Evolutionary conservation across 1,284 basidiomycete genomes (phyloP).

Genomic region (Somion occarium): DNA sequence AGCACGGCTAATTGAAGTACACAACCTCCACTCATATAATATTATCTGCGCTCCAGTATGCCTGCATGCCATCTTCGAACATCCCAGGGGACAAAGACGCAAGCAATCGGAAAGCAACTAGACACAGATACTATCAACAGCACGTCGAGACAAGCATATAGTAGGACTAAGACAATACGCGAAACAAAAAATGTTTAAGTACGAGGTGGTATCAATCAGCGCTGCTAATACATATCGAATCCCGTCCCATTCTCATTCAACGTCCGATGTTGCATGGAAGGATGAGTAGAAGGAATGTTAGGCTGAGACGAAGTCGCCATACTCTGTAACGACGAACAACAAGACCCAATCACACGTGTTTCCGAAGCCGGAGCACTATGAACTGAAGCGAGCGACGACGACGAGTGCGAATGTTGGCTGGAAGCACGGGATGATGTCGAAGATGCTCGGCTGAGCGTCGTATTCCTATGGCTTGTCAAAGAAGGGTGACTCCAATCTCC

Average conservation of each 20-base stretch:
- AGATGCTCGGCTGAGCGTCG: conserved; percentile 12
- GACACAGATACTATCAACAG: no score
- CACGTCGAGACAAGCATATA: no score
- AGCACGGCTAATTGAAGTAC: background rate
- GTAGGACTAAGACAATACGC: no score
- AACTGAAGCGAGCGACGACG: conserved; percentile 8
- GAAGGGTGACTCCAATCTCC: background rate
- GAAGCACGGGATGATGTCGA: conserved; percentile 15
- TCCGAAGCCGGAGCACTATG: conserved; percentile 1
- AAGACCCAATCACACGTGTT: background rate
- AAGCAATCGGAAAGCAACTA: no score
- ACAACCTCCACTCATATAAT: background rate
- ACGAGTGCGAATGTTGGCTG: conserved; percentile 12
- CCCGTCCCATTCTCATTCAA: background rate
- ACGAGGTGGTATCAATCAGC: background rate
- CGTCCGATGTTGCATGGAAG: conserved; percentile 1
- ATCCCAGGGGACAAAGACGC: no score
- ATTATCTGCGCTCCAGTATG: no score
- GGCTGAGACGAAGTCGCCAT: background rate
- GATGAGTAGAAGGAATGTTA: background rate
- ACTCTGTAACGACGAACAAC: conserved; percentile 1
- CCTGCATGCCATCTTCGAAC: no score
- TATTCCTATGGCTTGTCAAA: conserved; percentile 7
- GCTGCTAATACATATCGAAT: background rate
- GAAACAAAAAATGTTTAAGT: background rate